These are phyloP conservation scores for Citropsis articulata DNA, from an alignment of 345 rosid species.

Conservation along the genomic window DNA sequence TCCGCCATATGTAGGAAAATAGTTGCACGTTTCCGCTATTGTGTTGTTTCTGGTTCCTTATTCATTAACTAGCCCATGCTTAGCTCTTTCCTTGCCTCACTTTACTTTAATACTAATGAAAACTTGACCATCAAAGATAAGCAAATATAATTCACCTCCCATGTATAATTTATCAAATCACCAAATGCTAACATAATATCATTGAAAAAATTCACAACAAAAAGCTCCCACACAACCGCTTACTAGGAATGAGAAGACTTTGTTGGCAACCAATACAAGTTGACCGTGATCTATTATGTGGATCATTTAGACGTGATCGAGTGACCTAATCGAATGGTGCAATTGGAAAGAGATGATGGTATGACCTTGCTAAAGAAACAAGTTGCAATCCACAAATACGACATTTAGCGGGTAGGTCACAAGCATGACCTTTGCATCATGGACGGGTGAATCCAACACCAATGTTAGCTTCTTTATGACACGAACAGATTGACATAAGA, in stretches of 20 bases:
- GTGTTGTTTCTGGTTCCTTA: not conserved
- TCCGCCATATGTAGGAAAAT: not conserved
- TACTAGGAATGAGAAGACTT: conserved; percentile 60
- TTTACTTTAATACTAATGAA: not conserved
- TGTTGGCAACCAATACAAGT: conserved; percentile 88
- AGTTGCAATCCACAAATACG: conserved; percentile 83
- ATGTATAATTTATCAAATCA: not conserved
- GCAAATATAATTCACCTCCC: not conserved
- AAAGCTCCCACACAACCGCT: conserved; percentile 3
- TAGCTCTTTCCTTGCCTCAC: not conserved
- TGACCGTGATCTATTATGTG: conserved; percentile 31
- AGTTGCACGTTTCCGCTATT: not conserved
- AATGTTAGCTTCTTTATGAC: conserved; percentile 86
- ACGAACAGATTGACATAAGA: conserved; percentile 75
- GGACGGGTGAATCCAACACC: conserved; percentile 90
- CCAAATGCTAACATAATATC: not conserved
- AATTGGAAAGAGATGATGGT: conserved; percentile 92
- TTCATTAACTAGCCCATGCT: not conserved
- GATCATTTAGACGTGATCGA: conserved; percentile 32
- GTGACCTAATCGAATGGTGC: conserved; percentile 71
- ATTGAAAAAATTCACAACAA: not conserved
- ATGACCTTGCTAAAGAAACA: conserved; percentile 95
- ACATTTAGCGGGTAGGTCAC: conserved; percentile 91
- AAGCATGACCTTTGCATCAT: conserved; percentile 85
- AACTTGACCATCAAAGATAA: not conserved